A percentile compares a stretch with the other conserved stretches of the same genome.
These are phyloP conservation scores for Fusarium xylarioides DNA, from an alignment of 2,329 filamentous ascomycete species.

Conservation along the genomic window DNA sequence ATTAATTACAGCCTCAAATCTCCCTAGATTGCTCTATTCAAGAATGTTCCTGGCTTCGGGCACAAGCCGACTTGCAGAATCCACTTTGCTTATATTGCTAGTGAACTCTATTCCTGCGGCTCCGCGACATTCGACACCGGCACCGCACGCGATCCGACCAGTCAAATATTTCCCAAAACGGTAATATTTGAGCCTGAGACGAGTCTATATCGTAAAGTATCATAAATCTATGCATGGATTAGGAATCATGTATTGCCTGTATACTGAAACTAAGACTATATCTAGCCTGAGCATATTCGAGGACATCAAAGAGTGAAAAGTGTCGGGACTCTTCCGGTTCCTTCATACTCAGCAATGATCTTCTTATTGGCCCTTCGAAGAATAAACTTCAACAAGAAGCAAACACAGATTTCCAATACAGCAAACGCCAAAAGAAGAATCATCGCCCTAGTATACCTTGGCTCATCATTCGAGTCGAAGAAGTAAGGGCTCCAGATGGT, in stretches of 20 bases:
- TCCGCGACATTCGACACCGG: not conserved
- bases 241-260: not conserved
- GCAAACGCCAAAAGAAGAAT: not conserved
- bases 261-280: not conserved
- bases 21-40: too few species aligned
- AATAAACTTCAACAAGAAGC: not conserved
- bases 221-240: too few species aligned
- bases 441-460: not conserved
- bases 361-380: not conserved
- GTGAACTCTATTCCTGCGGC: slow-evolving; percentile 1
- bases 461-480: not conserved
- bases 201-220: not conserved
- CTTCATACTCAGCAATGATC: not conserved
- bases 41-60: not conserved
- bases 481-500: not conserved
- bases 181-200: rapidly evolving
- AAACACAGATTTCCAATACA: not conserved
- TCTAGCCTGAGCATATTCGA: too few species aligned
- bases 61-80: not conserved
- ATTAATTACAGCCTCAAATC: too few species aligned
- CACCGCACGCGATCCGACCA: not conserved
- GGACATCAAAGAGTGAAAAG: not conserved
- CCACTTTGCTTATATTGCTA: not conserved
- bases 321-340: not conserved
- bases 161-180: not conserved